Percentiles rank a stretch among this genome's conserved stretches.
Conservation (phyloP, 2,329 filamentous ascomycete species). For the Hypoxylon sp. region DNA sequence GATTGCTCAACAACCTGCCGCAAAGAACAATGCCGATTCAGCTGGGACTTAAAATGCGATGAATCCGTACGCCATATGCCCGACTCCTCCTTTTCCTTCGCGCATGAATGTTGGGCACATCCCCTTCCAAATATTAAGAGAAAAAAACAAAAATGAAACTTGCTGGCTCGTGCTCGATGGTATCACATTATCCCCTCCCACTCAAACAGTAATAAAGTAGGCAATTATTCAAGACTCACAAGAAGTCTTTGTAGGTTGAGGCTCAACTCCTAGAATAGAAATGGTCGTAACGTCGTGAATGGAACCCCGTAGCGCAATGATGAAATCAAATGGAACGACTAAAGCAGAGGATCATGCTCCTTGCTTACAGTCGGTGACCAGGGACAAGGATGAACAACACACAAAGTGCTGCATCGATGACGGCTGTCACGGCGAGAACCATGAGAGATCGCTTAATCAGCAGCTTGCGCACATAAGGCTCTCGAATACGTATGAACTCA, state of each 20-base stretch:
- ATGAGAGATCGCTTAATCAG: constrained; percentile 86
- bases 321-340: constrained; percentile 3
- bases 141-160: constrained; percentile 27
- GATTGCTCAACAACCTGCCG: not conserved
- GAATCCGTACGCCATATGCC: constrained; percentile 31
- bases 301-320: constrained; percentile 16
- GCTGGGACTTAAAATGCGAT: constrained; percentile 13
- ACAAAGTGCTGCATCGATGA: constrained; percentile 85
- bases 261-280: constrained; percentile 39
- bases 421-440: constrained; percentile 79
- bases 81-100: constrained; percentile 16
- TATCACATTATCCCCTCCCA: constrained; percentile 38
- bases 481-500: constrained; percentile 87
- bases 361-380: constrained; percentile 78
- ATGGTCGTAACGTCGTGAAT: constrained; percentile 49
- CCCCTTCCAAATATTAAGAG: constrained; percentile 21
- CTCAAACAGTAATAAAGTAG: constrained; percentile 21
- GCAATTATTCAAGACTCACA: constrained; percentile 38
- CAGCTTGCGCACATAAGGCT: constrained; percentile 90
- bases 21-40: constrained; percentile 6
- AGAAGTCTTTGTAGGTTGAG: constrained; percentile 22
- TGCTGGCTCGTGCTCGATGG: constrained; percentile 39
- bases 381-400: constrained; percentile 96
- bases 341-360: constrained; percentile 3
- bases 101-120: constrained; percentile 6